These are phyloP conservation scores for Annona squamosa DNA, from an alignment of 164 flowering plant species.

Conservation along the genomic window DNA sequence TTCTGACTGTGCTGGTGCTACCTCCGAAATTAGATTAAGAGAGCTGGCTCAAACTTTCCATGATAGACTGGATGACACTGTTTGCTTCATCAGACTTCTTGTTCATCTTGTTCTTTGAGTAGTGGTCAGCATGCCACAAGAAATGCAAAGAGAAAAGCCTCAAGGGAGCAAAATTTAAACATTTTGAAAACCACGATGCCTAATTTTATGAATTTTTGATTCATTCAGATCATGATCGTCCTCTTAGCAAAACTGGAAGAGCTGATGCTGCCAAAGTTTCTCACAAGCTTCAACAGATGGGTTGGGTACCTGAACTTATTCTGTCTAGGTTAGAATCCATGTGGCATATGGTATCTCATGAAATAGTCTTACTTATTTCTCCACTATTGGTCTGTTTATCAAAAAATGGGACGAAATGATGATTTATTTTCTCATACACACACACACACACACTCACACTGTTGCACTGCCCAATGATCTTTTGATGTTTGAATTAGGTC, in stretches of 20 bases:
- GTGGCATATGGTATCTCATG: neutral
- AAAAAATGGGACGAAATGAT: no score
- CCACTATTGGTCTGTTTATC: neutral
- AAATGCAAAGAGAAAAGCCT: neutral
- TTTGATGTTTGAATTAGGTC: neutral
- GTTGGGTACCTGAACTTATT: slow-evolving; percentile 89
- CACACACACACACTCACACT: no score
- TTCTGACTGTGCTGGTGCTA: neutral
- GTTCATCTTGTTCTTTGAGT: neutral
- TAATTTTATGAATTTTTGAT: neutral
- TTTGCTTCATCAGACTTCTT: neutral
- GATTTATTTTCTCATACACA: no score
- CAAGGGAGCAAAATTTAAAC: neutral
- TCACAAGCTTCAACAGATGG: slow-evolving; percentile 56
- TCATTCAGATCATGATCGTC: slow-evolving; percentile 79
- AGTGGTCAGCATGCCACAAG: neutral
- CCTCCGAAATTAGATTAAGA: neutral
- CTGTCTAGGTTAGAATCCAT: slow-evolving; percentile 52
- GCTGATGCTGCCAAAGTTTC: slow-evolving; percentile 64
- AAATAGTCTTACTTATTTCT: neutral
- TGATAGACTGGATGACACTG: neutral
- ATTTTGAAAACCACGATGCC: neutral
- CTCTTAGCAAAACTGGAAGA: slow-evolving; percentile 68
- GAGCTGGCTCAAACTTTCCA: neutral
- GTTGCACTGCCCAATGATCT: neutral